Base-by-base conservation (phyloP, 192 early-diverging fungal genomes). In the Entomortierella lignicola region DNA sequence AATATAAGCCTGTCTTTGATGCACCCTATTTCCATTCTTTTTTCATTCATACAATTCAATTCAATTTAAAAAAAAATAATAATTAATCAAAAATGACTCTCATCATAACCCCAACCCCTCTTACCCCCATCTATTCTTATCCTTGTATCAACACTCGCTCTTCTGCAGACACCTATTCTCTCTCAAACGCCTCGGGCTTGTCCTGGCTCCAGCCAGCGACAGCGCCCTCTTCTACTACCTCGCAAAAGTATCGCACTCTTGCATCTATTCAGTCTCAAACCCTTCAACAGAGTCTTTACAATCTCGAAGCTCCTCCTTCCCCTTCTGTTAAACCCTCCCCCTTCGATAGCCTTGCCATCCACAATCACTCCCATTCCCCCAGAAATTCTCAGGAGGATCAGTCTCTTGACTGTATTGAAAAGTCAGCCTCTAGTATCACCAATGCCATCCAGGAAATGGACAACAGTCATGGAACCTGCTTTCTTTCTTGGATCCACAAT, bases 151-250 rank as follows among this genome's bases (percentile, higher is more conserved):
- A 48, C 47, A 26, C 39, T 61, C 32, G 44, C 0, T 23, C 67
- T 18, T 21, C 59, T 52, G 61, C 68, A 52, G 21, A 63, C 61
- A 37, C 32, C 37, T 23, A 63, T 52, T 31, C 68, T 23, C 29
- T 37, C 42, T 18, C 62, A 21, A 29, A 10, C 41, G 27, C 47
- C 57, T 44, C 55, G 75, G 75, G 62, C 39, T 47, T 79, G 75
- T 79, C 75, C 75, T 79, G 75, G 75, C 75, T 79, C 37, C 69
- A 44, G 73, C 63, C 67, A 60, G 63, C 57, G 75, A 66, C 75
- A 54, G 60, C 50, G 56, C 58, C 66, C 60, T 29, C 32, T 17
- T 30, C 66, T 25, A 18, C 23, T 26, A 8, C 50, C 53, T 54
- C 63, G n/a, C 48, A 41, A 59, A 79, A 79, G 75, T 79, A 79